Base-by-base conservation (phyloP, 2,329 filamentous ascomycete species). In the Botrytis aclada region DNA sequence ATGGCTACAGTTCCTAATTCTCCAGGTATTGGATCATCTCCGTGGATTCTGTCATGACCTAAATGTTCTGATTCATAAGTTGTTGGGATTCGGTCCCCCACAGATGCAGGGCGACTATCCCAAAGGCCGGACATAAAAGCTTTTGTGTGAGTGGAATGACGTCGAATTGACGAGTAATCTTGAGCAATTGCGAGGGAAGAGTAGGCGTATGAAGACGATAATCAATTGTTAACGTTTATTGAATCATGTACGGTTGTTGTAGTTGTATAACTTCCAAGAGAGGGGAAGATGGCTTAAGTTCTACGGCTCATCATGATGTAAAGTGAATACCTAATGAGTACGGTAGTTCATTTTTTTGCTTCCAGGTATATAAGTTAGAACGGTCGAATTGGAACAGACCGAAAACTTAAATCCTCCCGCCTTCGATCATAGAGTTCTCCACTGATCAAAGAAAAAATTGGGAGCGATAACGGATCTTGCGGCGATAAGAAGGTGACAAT, bases 21-120 rank as follows among this genome's bases (percentile, higher is more conserved):
- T 73, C 76, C 75, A 63, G 77, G 77, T n/a, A 80, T 74, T n/a
- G 60, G 74, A 54, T 76, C 74, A 73, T 80, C 77, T 74, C 77
- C 76, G 60, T 79, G 76, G 74, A 79, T 75, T 77, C 74, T 78
- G 70, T 80, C 77, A 78, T 81, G 77, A 41, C 75, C 74, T 67
- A 75, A 75, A 51, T 47, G 70, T 60, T 75, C 63, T 29, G 39
- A 29, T 43, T 71, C 73, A 69, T 75, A 76, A 69, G 56, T 72
- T 67, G 78, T 77, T 76, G 78, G 73, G 63, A 76, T 65, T 54
- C 76, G 75, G 54, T 73, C 69, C 58, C 77, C 69, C 54, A 32
- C 47, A 9, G 75, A 66, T 69, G 71, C 70, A 45, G 75, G 58
- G 54, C 74, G 60, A 69, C 71, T 74, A 61, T 76, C 74, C 79